A percentile compares a stretch with the other conserved stretches of the same genome.
Conservation (phyloP, 768 basidiomycete genomes). For the Russula lepida region DNA sequence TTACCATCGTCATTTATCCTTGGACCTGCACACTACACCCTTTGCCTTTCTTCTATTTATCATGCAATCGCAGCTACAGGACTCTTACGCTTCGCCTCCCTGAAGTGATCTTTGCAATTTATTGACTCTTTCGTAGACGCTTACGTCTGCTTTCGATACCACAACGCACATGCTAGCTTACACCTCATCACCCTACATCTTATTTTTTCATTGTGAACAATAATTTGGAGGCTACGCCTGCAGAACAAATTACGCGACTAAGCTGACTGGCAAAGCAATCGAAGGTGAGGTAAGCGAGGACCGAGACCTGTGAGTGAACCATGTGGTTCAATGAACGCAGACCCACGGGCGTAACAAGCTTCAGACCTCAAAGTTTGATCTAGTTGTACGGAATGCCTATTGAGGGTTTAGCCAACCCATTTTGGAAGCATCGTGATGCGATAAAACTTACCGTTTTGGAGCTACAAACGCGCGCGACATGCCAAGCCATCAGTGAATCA, state of each 20-base stretch:
- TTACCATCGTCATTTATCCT: neutral
- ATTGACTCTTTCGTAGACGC: neutral
- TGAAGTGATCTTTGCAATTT: neutral
- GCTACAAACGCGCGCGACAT: slow-evolving; percentile 24
- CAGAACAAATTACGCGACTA: neutral
- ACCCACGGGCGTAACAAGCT: neutral
- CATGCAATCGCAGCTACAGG: slow-evolving; percentile 2
- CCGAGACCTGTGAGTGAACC: neutral
- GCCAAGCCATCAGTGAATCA: slow-evolving; percentile 4
- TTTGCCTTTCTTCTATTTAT: neutral
- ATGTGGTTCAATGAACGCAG: neutral
- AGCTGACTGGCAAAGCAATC: neutral
- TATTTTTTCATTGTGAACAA: slow-evolving; percentile 3
- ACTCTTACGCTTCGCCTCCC: neutral
- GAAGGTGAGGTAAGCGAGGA: neutral
- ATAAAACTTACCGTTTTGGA: slow-evolving; percentile 38
- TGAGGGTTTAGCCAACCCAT: neutral
- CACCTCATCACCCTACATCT: slow-evolving; percentile 8
- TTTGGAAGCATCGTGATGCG: neutral
- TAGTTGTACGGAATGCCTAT: slow-evolving; percentile 21
- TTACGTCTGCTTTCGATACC: slow-evolving; percentile 11
- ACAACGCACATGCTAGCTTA: slow-evolving; percentile 6
- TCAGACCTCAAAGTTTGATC: neutral
- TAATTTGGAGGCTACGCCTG: neutral
- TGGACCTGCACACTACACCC: neutral